Base-by-base conservation (phyloP, 345 rosid species). In the Sisymbrium irio region DNA sequence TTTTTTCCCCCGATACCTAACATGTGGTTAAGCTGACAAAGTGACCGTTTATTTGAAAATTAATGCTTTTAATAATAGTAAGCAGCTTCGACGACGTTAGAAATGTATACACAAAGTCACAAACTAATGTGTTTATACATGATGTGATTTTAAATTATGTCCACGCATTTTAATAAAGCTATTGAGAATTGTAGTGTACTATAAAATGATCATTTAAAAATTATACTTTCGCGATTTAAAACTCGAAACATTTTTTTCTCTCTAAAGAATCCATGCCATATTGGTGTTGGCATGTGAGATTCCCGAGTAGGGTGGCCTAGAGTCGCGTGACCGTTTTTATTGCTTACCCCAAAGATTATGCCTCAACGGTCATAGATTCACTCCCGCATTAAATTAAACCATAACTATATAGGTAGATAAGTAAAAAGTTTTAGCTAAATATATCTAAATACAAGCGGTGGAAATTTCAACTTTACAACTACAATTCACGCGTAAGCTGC, bases 281-380 rank as follows among this genome's bases (percentile, higher is more conserved):
- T 69, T 62, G 75, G 74, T 76, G 55, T 42, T 54, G 9, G 51
- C 77, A 77, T 71, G 77, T 77, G 77, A 77, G 73, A 57, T 58
- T 65, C 72, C 77, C 72, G 77, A 77, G 77, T 66, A 71, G 58
- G 17, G 73, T 71, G 77, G 71, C 77, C 57, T 71, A 37, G 69
- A 77, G 58, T 71, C 72, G 77, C 80, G 76, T 77, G 80, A 71
- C 56, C 54, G 50, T 77, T 77, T 77, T 77, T 65, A 77, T 77
- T 71, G 69, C 73, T 53, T 47, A 77, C 62, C 76, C 65, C 10
- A 76, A 54, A 76, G 79, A 69, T 69, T 69, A 62, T 70, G 72
- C 72, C 37, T 71, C 68, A 77, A 59, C 68, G 80, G 80, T 71
- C 67, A 44, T 47, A 46, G 76, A 77, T 77, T 64, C 72, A 77